Conservation (phyloP, 2,329 filamentous ascomycete genomes). For the Fonsecaea nubica region DNA sequence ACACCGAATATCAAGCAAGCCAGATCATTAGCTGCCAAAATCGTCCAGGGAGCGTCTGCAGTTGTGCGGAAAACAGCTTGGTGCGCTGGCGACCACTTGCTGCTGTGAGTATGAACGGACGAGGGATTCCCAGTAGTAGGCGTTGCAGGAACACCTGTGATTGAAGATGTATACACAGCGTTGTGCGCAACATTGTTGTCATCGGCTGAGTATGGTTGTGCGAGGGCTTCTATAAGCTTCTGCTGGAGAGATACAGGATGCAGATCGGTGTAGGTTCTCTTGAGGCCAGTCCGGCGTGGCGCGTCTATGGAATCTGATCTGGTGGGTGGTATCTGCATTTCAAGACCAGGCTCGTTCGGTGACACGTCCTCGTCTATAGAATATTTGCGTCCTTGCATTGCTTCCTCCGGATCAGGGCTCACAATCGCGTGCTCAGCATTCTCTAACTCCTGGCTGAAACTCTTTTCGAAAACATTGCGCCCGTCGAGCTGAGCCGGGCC, state of each 20-base stretch:
- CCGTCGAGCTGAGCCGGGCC: conserved; percentile 76
- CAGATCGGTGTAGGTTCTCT: conserved; percentile 87
- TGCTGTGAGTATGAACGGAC: conserved; percentile 83
- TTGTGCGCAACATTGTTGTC: conserved; percentile 52
- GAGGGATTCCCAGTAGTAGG: conserved; percentile 44
- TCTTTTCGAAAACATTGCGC: conserved; percentile 83
- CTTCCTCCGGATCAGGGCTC: conserved; percentile 16
- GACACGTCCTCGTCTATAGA: conserved; percentile 32
- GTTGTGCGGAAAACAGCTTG: conserved; percentile 99
- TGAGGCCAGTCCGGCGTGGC: conserved; percentile 72
- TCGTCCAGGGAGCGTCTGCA: conserved; percentile 87
- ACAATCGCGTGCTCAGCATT: conserved; percentile 51
- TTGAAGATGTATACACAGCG: conserved; percentile 45
- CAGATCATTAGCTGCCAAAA: conserved; percentile 92
- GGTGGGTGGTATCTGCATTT: conserved; percentile 35
- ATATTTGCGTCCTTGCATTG: conserved; percentile 26
- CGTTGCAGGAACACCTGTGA: conserved; percentile 20
- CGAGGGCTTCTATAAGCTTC: conserved; percentile 82
- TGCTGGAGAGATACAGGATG: conserved; percentile 76
- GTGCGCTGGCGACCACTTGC: conserved; percentile 85
- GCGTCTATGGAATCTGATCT: conserved; percentile 38
- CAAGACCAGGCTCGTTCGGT: conserved; percentile 31
- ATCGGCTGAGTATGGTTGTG: conserved; percentile 75
- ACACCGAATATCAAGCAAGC: conserved; percentile 99
- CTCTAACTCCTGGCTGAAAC: conserved; percentile 66